A percentile compares a stretch with the other conserved stretches of the same genome.
Conservation (phyloP, 768 basidiomycete genomes). For the Termitomyces sp. region DNA sequence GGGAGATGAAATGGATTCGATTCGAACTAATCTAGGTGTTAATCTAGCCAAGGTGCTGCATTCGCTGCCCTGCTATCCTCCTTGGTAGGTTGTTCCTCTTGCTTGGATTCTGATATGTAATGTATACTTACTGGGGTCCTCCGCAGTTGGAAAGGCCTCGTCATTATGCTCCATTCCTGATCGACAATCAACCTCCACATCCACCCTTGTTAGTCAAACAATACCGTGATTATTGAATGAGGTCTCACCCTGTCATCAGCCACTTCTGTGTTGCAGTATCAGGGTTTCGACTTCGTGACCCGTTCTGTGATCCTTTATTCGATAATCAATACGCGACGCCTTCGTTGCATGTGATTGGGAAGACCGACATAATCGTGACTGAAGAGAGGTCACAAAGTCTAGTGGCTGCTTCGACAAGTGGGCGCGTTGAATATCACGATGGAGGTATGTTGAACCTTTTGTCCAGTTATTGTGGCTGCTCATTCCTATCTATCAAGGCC, state of each 20-base stretch:
- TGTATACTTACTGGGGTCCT: not conserved
- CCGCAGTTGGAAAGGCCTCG: slow-evolving; percentile 35
- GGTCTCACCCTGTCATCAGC: slow-evolving; percentile 26
- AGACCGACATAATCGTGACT: slow-evolving; percentile 67
- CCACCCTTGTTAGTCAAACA: slow-evolving; percentile 57
- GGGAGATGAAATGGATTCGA: not conserved
- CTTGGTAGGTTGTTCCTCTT: slow-evolving; percentile 40
- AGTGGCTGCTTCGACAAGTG: slow-evolving; percentile 45
- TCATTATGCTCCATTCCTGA: slow-evolving; percentile 51
- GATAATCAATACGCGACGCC: slow-evolving; percentile 54
- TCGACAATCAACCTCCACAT: slow-evolving; percentile 61
- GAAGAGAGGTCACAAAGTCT: slow-evolving; percentile 61
- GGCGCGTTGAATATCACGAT: slow-evolving; percentile 69
- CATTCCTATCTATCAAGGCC: slow-evolving; percentile 38
- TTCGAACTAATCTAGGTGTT: not conserved
- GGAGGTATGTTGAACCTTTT: slow-evolving; percentile 53
- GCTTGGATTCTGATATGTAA: not conserved
- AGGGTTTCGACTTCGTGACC: slow-evolving; percentile 55
- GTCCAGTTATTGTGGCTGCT: not conserved
- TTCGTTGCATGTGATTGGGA: slow-evolving; percentile 75
- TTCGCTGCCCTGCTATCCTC: slow-evolving; percentile 68
- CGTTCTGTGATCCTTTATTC: slow-evolving; percentile 46
- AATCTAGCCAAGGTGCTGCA: slow-evolving; percentile 66
- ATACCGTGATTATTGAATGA: not conserved
- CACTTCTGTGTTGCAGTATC: slow-evolving; percentile 72